phyloP scores from a whole-genome alignment of 768 basidiomycete genomes.

The Astraeus odoratus region DNA sequence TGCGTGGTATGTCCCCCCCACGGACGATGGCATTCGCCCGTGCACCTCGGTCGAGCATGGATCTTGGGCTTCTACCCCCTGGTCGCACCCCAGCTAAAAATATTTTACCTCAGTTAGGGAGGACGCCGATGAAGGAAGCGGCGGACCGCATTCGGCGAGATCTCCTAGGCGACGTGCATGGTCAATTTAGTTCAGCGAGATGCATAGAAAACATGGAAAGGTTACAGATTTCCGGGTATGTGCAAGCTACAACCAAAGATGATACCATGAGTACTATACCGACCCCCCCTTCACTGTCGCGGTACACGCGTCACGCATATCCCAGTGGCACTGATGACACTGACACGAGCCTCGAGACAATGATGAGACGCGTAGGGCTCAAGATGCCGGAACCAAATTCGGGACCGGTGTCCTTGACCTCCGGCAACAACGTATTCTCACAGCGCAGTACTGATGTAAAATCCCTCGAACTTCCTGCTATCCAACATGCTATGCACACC shows the following conservation, averaged over 20 bases:
- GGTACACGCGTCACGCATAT: constrained; percentile 46
- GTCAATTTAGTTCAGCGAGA: constrained; percentile 18
- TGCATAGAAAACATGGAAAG: constrained; percentile 14
- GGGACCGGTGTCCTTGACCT: constrained; percentile 9
- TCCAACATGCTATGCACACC: constrained; percentile 12
- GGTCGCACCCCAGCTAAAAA: constrained; percentile 67
- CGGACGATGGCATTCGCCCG: constrained; percentile 47
- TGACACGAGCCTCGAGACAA: constrained; percentile 59
- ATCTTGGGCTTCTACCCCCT: constrained; percentile 29
- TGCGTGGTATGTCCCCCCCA: constrained; percentile 44
- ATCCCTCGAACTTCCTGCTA: neutral
- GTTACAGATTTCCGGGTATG: constrained; percentile 25
- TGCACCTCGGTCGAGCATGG: constrained; percentile 29
- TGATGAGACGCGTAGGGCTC: constrained; percentile 59
- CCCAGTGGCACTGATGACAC: constrained; percentile 39
- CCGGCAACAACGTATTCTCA: constrained; percentile 8
- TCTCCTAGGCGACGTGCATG: constrained; percentile 50
- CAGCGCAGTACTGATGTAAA: constrained; percentile 2
- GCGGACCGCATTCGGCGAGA: constrained; percentile 62
- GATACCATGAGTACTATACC: constrained; percentile 65
- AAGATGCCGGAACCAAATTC: constrained; percentile 31
- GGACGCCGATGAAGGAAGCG: constrained; percentile 69
- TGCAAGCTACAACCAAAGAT: constrained; percentile 27
- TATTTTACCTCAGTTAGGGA: constrained; percentile 34
- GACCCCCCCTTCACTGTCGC: constrained; percentile 63